Percentiles rank a stretch among this genome's conserved stretches.
Conservation (phyloP, 805 yeast species). For the Clavispora santaluciae region DNA sequence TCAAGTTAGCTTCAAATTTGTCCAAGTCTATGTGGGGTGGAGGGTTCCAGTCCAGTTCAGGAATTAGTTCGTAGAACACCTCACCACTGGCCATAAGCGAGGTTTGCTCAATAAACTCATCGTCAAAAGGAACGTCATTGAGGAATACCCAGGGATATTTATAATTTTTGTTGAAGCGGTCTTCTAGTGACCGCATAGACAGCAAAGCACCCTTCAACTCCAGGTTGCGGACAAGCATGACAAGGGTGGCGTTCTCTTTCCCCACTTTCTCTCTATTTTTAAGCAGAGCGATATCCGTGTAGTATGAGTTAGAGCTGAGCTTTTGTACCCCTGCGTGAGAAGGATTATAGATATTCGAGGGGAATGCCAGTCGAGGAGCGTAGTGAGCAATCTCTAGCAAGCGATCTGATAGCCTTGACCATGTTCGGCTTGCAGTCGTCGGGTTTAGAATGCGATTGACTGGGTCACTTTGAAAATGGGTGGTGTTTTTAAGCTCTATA, state of each 20-base stretch:
- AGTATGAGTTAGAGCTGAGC: conserved; percentile 15
- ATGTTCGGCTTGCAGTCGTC: not conserved
- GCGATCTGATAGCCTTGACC: not conserved
- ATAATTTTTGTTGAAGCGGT: conserved; percentile 36
- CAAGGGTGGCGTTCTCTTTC: conserved; percentile 74
- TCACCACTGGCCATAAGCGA: conserved; percentile 42
- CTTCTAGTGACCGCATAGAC: conserved; percentile 41
- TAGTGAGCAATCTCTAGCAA: not conserved
- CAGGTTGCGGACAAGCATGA: conserved; percentile 82
- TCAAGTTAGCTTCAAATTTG: conserved; percentile 23
- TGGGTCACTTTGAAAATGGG: not conserved
- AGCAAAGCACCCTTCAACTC: conserved; percentile 69
- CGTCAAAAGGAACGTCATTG: conserved; percentile 39
- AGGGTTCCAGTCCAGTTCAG: conserved; percentile 37
- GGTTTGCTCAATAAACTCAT: conserved; percentile 38
- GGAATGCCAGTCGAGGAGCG: not conserved
- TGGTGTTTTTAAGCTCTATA: not conserved
- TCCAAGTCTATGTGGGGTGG: conserved; percentile 31
- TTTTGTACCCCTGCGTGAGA: conserved; percentile 11
- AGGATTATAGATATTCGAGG: conserved; percentile 11
- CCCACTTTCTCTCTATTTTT: conserved; percentile 40
- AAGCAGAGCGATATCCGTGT: conserved; percentile 13
- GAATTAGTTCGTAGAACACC: conserved; percentile 38
- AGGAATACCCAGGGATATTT: conserved; percentile 43
- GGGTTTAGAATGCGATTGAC: conserved; percentile 1